Evolutionary conservation across 2,329 filamentous ascomycete species (phyloP).

Genomic region (Tothia fuscella): DNA sequence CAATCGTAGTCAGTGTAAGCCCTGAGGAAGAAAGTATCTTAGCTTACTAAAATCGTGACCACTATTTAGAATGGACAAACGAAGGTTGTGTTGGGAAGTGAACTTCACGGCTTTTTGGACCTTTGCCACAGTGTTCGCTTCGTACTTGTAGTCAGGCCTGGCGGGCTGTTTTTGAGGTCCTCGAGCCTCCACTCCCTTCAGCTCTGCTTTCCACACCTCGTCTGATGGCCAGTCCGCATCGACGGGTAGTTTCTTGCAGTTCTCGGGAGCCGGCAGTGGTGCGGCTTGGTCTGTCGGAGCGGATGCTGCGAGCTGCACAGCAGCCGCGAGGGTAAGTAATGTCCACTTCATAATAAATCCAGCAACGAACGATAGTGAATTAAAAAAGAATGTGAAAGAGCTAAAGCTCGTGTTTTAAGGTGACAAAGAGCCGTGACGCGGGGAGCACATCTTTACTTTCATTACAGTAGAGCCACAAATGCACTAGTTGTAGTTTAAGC

Average conservation of each 20-base stretch:
- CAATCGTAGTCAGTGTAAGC: no score
- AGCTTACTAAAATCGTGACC: conserved; percentile 6
- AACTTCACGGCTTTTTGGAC: conserved; percentile 8
- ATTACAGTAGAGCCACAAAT: no score
- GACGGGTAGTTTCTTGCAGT: conserved; percentile 2
- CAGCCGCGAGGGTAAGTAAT: not conserved
- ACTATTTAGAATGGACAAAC: conserved; percentile 3
- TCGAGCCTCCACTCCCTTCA: not conserved
- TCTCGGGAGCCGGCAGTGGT: not conserved
- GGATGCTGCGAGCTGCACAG: not conserved
- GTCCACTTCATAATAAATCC: conserved; percentile 1
- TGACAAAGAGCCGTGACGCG: no score
- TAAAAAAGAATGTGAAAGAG: no score
- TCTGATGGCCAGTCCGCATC: conserved; percentile 8
- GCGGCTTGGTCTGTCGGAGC: not conserved
- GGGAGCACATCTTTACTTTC: no score
- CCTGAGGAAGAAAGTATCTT: no score
- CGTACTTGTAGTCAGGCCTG: not conserved
- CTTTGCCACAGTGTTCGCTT: not conserved
- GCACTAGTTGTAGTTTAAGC: no score
- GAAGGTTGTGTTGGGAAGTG: not conserved
- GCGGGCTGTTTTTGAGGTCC: not conserved
- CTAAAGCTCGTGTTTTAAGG: no score
- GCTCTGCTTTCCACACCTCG: not conserved
- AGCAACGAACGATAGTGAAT: no score